Base-by-base conservation (phyloP, 1,284 basidiomycete genomes). In the Omphalotus olearius region DNA sequence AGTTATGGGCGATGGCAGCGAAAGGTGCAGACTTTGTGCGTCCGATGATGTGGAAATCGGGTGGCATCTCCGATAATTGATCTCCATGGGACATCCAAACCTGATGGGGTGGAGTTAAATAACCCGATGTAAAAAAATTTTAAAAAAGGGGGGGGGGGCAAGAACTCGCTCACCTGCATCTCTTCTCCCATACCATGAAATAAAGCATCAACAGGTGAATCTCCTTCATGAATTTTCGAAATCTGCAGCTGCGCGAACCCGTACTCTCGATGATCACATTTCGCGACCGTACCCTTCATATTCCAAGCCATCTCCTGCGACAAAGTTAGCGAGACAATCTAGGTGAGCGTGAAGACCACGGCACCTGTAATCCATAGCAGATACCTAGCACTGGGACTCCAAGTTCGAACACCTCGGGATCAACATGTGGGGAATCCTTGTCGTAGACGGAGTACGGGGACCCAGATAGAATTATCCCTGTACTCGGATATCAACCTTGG, bases 41-140 rank as follows among this genome's bases (percentile, higher is more conserved):
- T 6, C 93, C 97, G 59, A 99, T 90, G 59, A 91, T 81, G 63
- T 91, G 83, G 71, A 98, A 99, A 62, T 88, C 74, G 0, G 85
- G 74, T 17, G 97, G 97, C 6, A 89, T 77, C 52, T 79, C 80
- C 33, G 85, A 88, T 45, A 99, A 80, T 63, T 98, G 93, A 69
- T 99, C 97, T 17, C 96, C 96, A 67, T 99, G 97, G 33, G 94
- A 98, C 97, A 99, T 99, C 97, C 97, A 99, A 36, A 98, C 96
- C 89, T 96, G 28, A 45, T 10, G 17, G 50, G 39, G 37, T 6
- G 10, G 45, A 42, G 6, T 6, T 47, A 7, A 44, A 10, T 23
- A 40, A 42, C 23, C 23, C 41, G 45, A 14, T 41, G 11, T 51
- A 13, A 40, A 30, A 16, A n/a, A n/a, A n/a, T n/a, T n/a, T n/a